Conservation (phyloP, 179 eudicot species). For the Silene noctiflora region DNA sequence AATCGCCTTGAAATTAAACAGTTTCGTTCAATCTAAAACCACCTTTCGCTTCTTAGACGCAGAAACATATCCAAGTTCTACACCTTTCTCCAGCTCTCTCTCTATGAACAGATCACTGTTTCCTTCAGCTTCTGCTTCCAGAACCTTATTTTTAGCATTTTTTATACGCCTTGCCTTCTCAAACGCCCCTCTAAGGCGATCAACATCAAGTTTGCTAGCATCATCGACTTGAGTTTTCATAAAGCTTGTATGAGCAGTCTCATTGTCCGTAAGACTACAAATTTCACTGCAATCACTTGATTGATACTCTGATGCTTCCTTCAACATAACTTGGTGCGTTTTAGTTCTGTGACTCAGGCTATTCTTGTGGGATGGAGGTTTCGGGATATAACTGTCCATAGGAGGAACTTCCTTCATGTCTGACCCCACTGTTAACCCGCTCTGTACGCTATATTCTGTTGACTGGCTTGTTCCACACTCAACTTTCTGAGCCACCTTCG, state of each 20-base stretch:
- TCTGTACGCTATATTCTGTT: constrained; percentile 29
- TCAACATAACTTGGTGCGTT: not conserved
- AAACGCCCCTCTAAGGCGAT: constrained; percentile 41
- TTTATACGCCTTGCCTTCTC: constrained; percentile 37
- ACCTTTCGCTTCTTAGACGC: constrained; percentile 31
- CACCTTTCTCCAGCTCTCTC: constrained; percentile 58
- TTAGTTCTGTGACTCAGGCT: constrained; percentile 8
- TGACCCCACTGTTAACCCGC: constrained; percentile 18
- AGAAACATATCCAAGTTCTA: constrained; percentile 35
- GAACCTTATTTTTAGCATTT: constrained; percentile 22
- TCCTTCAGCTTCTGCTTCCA: constrained; percentile 26
- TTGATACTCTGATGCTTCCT: constrained; percentile 22
- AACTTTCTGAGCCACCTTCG: constrained; percentile 20
- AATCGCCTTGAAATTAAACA: not conserved
- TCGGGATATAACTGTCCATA: constrained; percentile 6
- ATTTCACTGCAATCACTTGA: constrained; percentile 45
- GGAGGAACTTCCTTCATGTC: constrained; percentile 11
- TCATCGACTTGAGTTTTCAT: constrained; percentile 27
- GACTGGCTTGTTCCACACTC: constrained; percentile 28
- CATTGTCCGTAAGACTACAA: constrained; percentile 42
- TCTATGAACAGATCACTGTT: constrained; percentile 52
- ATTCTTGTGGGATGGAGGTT: constrained; percentile 16
- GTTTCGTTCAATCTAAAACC: constrained; percentile 13
- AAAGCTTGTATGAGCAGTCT: constrained; percentile 24
- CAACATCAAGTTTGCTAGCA: constrained; percentile 35